A percentile compares a stretch with the other conserved stretches of the same genome.
Evolutionary conservation across 768 basidiomycete genomes (phyloP).

Genomic region (Leucosporidium yakuticum): DNA sequence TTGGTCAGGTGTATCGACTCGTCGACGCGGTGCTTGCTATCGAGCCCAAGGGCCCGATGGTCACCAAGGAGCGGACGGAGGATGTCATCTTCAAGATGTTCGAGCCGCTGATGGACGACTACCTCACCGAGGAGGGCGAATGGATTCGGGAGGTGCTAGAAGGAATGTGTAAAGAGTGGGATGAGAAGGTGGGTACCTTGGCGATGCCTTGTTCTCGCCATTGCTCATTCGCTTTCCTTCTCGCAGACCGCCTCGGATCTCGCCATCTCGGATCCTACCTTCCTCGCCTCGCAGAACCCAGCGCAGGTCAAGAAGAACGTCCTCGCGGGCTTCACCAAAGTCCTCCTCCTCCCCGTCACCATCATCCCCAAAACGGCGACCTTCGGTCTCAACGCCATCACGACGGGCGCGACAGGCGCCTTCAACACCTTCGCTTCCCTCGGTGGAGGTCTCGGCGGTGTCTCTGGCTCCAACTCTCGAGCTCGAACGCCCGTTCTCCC

Average conservation of each 20-base stretch:
- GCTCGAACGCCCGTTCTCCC: neutral
- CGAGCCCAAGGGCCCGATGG: conserved; percentile 46
- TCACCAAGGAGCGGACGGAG: conserved; percentile 59
- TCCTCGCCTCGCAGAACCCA: conserved; percentile 78
- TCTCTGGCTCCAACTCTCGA: neutral
- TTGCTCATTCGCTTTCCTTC: neutral
- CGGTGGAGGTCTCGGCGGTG: conserved; percentile 4
- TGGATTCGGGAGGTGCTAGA: conserved; percentile 68
- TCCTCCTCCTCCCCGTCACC: conserved; percentile 86
- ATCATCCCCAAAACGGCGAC: conserved; percentile 77
- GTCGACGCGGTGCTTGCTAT: conserved; percentile 68
- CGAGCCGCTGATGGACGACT: conserved; percentile 94
- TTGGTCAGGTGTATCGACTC: conserved; percentile 78
- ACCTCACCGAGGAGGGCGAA: conserved; percentile 89
- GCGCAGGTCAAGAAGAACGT: conserved; percentile 88
- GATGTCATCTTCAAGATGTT: conserved; percentile 91
- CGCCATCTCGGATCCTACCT: conserved; percentile 48
- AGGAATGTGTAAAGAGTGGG: conserved; percentile 71
- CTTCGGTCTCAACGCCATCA: conserved; percentile 44
- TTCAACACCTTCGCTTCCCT: conserved; percentile 37
- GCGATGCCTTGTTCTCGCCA: neutral
- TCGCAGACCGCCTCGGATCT: conserved; percentile 26
- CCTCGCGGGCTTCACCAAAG: conserved; percentile 80
- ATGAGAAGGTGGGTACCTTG: conserved; percentile 55
- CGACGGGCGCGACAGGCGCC: conserved; percentile 53